Evolutionary conservation across 176 grass and related monocot genomes (phyloP), one percentile per base, ranked within the genome.

Genomic region (Tillandsia leiboldiana): DNA sequence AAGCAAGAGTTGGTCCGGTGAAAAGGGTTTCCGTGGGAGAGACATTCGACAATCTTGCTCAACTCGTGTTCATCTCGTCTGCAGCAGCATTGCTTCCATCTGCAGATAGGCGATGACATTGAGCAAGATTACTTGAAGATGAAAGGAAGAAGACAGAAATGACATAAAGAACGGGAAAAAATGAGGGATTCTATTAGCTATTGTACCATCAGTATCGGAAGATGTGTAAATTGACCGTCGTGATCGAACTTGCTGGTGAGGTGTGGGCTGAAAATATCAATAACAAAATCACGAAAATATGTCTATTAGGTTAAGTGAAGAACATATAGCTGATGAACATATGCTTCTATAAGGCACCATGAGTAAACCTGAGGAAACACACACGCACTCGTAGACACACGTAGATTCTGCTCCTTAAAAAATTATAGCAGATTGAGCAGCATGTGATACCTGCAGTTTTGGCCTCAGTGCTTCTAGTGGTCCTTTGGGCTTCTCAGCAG

Each of bases 381-480:
- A 42, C 33, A 42, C 33, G 33, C 33, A 42, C 33, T 42, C 33
- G 10, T 61, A 61, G n/a, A 61, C 56, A 23, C 15, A 10, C 7
- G 15, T 61, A 61, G 33, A 42, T 42, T 42, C 33, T 6, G 8
- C 10, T 61, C 56, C 56, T 61, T 61, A 20, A 62, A 61, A 80
- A 67, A 90, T 50, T 70, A n/a, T 8, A 8, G 65, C 56, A 51
- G 49, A 49, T 24, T 26, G 48, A 77, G 9, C 42, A 79, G 22
- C 11, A 57, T 50, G 15, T 26, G 53, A 48, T 71, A 90, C 91
- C 87, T 96, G 91, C 69, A 96, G 84, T 80, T 90, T 96, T 65
- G 91, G 91, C 76, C 91, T 87, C 29, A 96, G 87, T 72, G 91
- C 91, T 77, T 96, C 91, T 0, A 96, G 91, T 0, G 91, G 91